Base-by-base conservation (phyloP, 176 grass and related monocot genomes). In the Luzula sylvatica region DNA sequence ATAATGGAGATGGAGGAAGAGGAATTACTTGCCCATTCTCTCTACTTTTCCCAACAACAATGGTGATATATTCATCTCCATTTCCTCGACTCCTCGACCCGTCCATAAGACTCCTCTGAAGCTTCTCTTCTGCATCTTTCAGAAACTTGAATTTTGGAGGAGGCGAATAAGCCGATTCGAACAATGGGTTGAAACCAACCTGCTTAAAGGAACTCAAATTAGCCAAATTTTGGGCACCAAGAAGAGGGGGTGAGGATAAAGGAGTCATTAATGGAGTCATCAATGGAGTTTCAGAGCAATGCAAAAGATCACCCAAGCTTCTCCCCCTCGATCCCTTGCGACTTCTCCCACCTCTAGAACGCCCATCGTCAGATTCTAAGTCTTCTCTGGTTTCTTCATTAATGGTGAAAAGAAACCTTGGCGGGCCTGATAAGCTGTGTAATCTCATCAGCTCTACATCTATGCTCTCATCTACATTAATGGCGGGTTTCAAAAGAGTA, bases 351-450 rank as follows among this genome's bases (percentile, higher is more conserved):
- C 83, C 58, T 57, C 71, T 43, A 29, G 75, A 72, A 24, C 76
- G 65, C 7, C 70, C 77, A 20, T 82, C 84, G 3, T 86, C 90
- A 2, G 74, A 86, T 26, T 89, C 90, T 58, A 89, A 61, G 63
- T 96, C 90, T 59, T 96, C 90, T 26, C 52, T 72, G 15, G 76
- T 96, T 78, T 96, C 90, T 74, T 96, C 90, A 47, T 89, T 96
- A 58, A 96, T 96, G 58, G 90, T 96, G 80, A 89, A 96, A 23
- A 96, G 81, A 29, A 89, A 62, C 50, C 90, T 66, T 3, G 90
- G 68, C 3, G 77, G 90, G 1, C 84, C 90, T 1, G 79, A 68
- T 18, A 96, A 53, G 77, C 67, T 79, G 40, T 83, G 64, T 3
- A 89, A 53, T 55, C 90, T 74, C 81, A 89, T 88, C 35, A 96